Evolutionary conservation across 2,329 filamentous ascomycete species (phyloP), one percentile per base, ranked within the genome.

Genomic region (Ceratocystis cacaofunesta): DNA sequence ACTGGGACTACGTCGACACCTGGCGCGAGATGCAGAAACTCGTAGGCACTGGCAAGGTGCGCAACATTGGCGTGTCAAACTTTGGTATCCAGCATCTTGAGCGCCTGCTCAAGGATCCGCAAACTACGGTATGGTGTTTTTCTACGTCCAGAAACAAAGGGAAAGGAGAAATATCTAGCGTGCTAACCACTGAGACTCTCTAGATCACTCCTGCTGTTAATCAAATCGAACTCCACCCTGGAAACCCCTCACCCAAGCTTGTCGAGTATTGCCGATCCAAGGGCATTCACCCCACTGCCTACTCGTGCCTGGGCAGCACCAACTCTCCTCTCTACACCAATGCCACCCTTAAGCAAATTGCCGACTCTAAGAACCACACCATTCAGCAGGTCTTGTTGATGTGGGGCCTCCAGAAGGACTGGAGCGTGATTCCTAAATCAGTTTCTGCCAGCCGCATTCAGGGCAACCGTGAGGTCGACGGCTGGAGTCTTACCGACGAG

Each of bases 41-140:
- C 60, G 77, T 84, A 28, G 82, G 75, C 10, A 84, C 82, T 57
- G 85, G 86, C 74, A 89, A 90, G 76, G 88, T 88, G 63, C 82
- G 81, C 75, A 90, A 89, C 78, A 90, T 92, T 73, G 89, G 89
- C 71, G 87, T 94, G 66, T 90, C 88, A 75, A 95, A 95, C 81
- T 94, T 95, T 74, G 87, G 81, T 69, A 89, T 92, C 74, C 83
- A 79, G 75, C 89, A 94, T 76, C 78, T 94, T 46, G 87, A 92
- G 80, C 88, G 83, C 74, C 80, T 94, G 67, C 79, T 94, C 68
- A 84, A 81, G 70, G 82, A 87, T 70, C 80, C 83, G 10, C 79
- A 78, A 69, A 83, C 79, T 76, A 85, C 61, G 15, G 63, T 66
- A 64, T 28, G 65, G 55, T 22, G 46, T 17, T 17, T 22, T 50